phyloP scores from a whole-genome alignment of 306 rosid genomes.

The Neltuma alba region DNA sequence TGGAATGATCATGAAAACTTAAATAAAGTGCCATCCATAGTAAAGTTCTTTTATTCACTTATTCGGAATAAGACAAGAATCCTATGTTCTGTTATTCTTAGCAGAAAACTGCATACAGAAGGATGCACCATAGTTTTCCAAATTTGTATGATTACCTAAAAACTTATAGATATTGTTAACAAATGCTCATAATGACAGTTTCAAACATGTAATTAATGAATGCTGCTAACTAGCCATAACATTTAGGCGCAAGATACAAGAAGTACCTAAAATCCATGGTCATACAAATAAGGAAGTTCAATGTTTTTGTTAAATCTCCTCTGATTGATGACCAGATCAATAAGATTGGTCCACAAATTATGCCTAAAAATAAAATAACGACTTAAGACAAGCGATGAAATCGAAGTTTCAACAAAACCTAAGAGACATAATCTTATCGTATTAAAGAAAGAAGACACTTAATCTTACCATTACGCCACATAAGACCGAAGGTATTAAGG shows the following conservation, averaged over 20 bases:
- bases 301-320: constrained; percentile 58
- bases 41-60: background rate
- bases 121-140: background rate
- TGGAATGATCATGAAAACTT: background rate
- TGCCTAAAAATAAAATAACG: constrained; percentile 40
- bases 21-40: background rate
- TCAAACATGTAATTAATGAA: background rate
- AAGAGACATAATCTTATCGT: background rate
- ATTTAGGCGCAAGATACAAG: constrained; percentile 26
- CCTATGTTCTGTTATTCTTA: background rate
- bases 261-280: constrained; percentile 77
- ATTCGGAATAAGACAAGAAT: background rate
- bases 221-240: background rate
- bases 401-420: background rate
- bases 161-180: background rate
- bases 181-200: background rate
- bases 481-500: constrained; percentile 71
- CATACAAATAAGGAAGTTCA: constrained; percentile 57
- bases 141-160: background rate
- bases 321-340: constrained; percentile 59
- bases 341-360: constrained; percentile 73
- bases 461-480: constrained; percentile 88
- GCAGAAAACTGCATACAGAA: background rate
- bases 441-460: no score
- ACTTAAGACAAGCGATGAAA: constrained; percentile 13